Evolutionary conservation across 352 stramenopile species (phyloP), one percentile per base, ranked within the genome.

Genomic region (Thraustochytrium striatum): DNA sequence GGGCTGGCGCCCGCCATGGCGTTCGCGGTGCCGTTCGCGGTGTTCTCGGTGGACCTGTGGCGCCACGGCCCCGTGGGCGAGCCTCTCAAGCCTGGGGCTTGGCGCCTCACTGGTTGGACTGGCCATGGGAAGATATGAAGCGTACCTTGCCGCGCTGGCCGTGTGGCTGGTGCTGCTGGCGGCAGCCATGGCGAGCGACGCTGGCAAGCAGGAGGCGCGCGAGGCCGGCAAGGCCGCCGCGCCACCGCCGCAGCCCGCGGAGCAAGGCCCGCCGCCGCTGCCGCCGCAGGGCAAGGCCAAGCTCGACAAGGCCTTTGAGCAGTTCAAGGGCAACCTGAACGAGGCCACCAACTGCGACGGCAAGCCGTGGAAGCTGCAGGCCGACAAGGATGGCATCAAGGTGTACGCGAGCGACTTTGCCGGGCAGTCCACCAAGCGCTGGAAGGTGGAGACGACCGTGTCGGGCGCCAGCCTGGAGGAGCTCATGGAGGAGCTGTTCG

Each of bases 301-400:
- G 28, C 8, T 5, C 38, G 58, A 28, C 13, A 50, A 13, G 13
- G 8, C 41, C 8, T 36, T 73, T 16, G n/a, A 13, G 13, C 21
- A 73, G 62, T 73, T 73, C n/a, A 36, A 35, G 0, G 62, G 44
- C 1, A 73, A 73, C 47, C 62, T 73, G 19, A 36, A 61, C 44
- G 13, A 28, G 1, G 62, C 32, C 8, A 28, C 32, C 62, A 36
- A 28, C 9, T 57, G 41, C 28, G 62, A 73, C 32, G 62, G 62
- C 13, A 57, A 73, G 28, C 21, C 62, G 1, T 73, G 62, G 62
- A 28, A 73, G 62, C 62, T 73, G 25, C 25, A 73, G 5, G 25
- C 62, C 32, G 62, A 73, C 44, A 73, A 61, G 44, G 62, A 73
- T 3, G 62, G 62, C 19, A 73, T 73, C 62, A 73, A 73, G 62